phyloP scores from a whole-genome alignment of 495 filamentous ascomycete species.

The Penicillium herquei region DNA sequence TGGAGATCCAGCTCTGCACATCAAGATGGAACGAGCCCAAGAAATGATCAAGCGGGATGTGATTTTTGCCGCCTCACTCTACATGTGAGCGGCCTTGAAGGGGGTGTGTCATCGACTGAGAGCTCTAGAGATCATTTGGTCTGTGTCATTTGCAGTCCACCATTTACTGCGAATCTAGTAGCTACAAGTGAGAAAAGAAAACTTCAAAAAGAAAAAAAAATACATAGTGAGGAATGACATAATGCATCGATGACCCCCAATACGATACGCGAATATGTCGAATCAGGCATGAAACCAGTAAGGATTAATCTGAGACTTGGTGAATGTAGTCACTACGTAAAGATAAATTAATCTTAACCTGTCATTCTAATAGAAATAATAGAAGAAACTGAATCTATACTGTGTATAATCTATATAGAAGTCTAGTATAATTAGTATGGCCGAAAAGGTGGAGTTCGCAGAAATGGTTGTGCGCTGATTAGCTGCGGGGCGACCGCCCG shows the following conservation, averaged over 20 bases:
- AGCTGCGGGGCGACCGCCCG: constrained; percentile 44
- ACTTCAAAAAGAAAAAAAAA: too few relatives aligned
- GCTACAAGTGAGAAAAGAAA: too few relatives aligned
- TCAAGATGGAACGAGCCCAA: constrained; percentile 95
- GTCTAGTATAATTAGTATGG: not conserved
- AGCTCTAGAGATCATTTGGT: not conserved
- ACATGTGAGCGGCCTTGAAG: constrained; percentile 53
- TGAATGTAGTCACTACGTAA: too few relatives aligned
- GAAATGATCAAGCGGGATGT: constrained; percentile 97
- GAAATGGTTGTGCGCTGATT: constrained; percentile 38
- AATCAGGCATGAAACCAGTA: not conserved
- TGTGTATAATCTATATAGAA: too few relatives aligned
- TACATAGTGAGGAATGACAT: not conserved
- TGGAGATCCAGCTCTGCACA: constrained; percentile 88
- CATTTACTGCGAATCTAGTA: not conserved
- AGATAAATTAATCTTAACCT: too few relatives aligned
- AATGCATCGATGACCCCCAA: not conserved
- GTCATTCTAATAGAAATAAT: too few relatives aligned
- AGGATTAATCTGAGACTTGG: too few relatives aligned
- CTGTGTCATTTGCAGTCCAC: not conserved
- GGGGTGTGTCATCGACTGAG: not conserved
- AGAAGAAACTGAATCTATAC: too few relatives aligned
- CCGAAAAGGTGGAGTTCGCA: not conserved
- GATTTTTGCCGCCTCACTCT: constrained; percentile 82
- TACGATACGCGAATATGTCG: too few relatives aligned